Evolutionary conservation across 148 eudicot genomes (phyloP), one percentile per base, ranked within the genome.

Genomic region (Diospyros lotus): DNA sequence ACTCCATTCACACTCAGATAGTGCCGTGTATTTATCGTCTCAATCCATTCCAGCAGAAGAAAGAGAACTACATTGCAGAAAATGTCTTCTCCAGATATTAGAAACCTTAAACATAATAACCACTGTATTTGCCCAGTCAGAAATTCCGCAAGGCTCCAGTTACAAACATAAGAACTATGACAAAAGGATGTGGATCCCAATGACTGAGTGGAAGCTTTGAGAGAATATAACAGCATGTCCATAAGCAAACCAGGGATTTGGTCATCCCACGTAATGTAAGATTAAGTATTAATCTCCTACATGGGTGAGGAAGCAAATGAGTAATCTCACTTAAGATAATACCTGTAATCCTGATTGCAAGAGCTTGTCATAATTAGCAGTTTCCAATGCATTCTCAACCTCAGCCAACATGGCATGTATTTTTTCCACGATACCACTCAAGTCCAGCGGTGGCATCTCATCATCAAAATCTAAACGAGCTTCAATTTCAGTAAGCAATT

Each of bases 381-480:
- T 95, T 84, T 91, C 89, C 80, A 95, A 73, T 59, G 96, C 94
- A 76, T 67, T 80, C 28, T 89, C 82, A 62, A 95, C 93, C 59
- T 87, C 91, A 18, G 77, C 80, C 68, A 80, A 69, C 94, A 95
- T 95, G 52, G 66, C 73, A 73, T 80, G 84, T 80, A 90, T 87
- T 71, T 81, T 91, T 45, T 77, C 79, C 74, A 55, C 72, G 39
- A 85, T 66, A 8, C 83, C 71, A 72, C 74, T 70, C 68, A 82
- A 6, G 74, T 93, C 97, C 72, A 95, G 61, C 1, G 91, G 94
- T 73, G 99, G 94, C 99, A 95, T 90, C 85, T 95, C 99, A 84
- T 95, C 99, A 73, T 95, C 99, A 75, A 95, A 95, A 85, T 95
- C 99, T 69, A 95, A 86, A 68, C 94, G 99, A 71, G 99, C 99